phyloP scores from a whole-genome alignment of 495 filamentous ascomycete genomes.

The Geopyxis carbonaria region DNA sequence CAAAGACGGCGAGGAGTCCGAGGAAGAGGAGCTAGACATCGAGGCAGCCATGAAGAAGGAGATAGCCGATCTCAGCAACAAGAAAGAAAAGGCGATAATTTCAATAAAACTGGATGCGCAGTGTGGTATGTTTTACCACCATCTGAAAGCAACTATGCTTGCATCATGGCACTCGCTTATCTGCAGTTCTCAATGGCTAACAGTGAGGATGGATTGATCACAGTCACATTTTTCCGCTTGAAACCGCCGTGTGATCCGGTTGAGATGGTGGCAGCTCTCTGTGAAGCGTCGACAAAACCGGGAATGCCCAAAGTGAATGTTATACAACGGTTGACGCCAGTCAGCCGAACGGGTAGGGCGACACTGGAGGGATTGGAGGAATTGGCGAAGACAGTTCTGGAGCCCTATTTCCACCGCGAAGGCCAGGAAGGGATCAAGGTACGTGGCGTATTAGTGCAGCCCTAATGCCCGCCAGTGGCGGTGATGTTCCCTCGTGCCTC shows the following conservation, averaged over 20 bases:
- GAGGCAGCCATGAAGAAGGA: slow-evolving; percentile 70
- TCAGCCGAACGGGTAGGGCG: slow-evolving; percentile 58
- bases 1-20: slow-evolving; percentile 27
- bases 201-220: slow-evolving; percentile 3
- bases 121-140: slow-evolving; percentile 37
- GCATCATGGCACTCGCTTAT: slow-evolving; percentile 7
- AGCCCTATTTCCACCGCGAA: slow-evolving; percentile 50
- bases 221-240: slow-evolving; percentile 49
- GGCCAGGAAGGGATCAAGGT: slow-evolving; percentile 35
- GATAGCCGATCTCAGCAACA: slow-evolving; percentile 42
- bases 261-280: slow-evolving; percentile 62
- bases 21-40: slow-evolving; percentile 46
- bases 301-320: slow-evolving; percentile 47
- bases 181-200: slow-evolving; percentile 9
- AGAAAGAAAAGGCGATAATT: slow-evolving; percentile 39
- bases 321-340: slow-evolving; percentile 70
- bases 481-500: too few species aligned
- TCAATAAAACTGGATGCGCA: slow-evolving; percentile 55
- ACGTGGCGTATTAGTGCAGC: slow-evolving; percentile 7
- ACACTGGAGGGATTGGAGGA: slow-evolving; percentile 56
- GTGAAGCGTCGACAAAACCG: slow-evolving; percentile 21
- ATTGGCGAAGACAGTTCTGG: slow-evolving; percentile 52
- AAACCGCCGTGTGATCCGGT: slow-evolving; percentile 60
- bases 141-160: not conserved
- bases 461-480: too few species aligned